Evolutionary conservation across 1,284 basidiomycete genomes (phyloP).

Genomic region (Microbotryum saponariae): DNA sequence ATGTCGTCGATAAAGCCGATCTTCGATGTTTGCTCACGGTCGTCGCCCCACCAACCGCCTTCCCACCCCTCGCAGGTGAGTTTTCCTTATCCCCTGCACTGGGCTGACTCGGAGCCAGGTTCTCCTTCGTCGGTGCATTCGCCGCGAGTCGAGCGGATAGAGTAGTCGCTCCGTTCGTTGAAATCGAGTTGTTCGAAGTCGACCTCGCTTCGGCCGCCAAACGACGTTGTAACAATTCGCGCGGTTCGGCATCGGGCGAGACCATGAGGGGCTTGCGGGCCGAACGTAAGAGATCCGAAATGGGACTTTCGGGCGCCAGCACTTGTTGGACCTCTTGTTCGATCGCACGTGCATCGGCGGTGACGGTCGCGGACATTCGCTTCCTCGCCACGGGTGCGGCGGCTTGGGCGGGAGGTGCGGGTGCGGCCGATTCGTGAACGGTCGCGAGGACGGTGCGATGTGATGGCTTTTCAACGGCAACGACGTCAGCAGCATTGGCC

Average conservation of each 20-base stretch:
- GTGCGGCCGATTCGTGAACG: no score
- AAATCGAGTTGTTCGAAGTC: slow-evolving; percentile 7
- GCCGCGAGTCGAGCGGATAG: not conserved
- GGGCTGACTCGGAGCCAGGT: no score
- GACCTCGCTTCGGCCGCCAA: slow-evolving; percentile 9
- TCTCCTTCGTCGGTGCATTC: not conserved
- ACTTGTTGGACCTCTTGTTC: slow-evolving; percentile 94
- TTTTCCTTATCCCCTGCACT: no score
- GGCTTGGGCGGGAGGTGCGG: no score
- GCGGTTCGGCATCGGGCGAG: slow-evolving; percentile 41
- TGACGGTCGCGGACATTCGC: no score
- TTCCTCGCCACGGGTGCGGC: no score
- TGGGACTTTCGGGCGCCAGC: slow-evolving; percentile 88
- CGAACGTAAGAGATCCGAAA: slow-evolving; percentile 76
- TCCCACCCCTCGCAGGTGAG: no score
- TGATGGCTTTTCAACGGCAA: no score
- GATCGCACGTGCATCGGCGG: slow-evolving; percentile 30
- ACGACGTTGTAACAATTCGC: slow-evolving; percentile 12
- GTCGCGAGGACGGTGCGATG: no score
- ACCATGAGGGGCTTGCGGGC: slow-evolving; percentile 82
- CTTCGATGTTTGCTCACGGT: no score
- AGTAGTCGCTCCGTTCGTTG: not conserved
- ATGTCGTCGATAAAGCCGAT: no score
- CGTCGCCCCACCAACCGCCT: no score
- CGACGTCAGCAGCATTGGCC: slow-evolving; percentile 25